Evolutionary conservation across 2,329 filamentous ascomycete species (phyloP), one percentile per base, ranked within the genome.

Genomic region (Rhynchosporium agropyri): DNA sequence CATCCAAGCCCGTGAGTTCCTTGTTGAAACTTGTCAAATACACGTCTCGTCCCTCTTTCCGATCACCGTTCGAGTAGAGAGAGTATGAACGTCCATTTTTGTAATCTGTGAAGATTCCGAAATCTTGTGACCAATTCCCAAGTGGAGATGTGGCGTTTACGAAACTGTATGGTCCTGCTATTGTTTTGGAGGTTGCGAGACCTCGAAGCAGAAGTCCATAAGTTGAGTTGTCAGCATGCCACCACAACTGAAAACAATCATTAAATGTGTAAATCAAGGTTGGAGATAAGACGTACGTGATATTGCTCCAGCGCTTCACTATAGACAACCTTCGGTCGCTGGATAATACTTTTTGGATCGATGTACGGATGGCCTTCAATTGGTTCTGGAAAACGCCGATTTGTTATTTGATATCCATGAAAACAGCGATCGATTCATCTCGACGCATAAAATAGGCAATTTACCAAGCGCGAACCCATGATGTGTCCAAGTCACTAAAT

Each of bases 71-170:
- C 1, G 83, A 85, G 73, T 86, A 86, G 1, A 86, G 75, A 0
- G 83, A 79, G 63, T 86, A 86, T 0, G 81, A 79, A 0, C 78
- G 77, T 10, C 83, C 82, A 48, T 84, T 79, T 62, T 84, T 85
- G 73, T 83, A 83, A 67, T 87, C 84, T 3, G 81, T 83, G 65
- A 87, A 86, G 28, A 85, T 76, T 9, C 84, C 84, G 51, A 85
- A 87, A 61, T 87, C 84, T 66, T 87, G 84, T 0, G 82, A 85
- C 84, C 84, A 86, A 71, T 86, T 87, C 1, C 84, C 84, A 0
- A 86, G 78, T 0, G 84, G 84, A 0, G 79, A 75, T 0, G 79
- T 81, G 0, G 82, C 84, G 46, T 81, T 77, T 13, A 83, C 76
- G 63, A 63, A 63, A 12, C 26, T 59, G 33, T 63, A 63, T 10